Base-by-base conservation (phyloP, 495 filamentous ascomycete genomes). In the Pyronema domesticum region DNA sequence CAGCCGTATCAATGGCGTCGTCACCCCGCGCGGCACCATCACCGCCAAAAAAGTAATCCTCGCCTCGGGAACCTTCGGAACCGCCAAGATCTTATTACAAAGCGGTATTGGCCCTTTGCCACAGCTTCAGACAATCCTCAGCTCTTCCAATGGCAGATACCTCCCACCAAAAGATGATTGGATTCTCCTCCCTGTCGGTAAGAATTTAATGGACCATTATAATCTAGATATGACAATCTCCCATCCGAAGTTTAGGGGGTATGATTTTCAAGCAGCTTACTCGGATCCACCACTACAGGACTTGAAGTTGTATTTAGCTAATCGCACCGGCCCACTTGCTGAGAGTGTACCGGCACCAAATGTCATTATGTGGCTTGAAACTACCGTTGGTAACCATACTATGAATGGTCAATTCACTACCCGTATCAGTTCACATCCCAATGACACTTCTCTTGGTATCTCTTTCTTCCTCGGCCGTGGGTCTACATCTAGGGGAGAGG, bases 121-220 rank as follows among this genome's bases (percentile, higher is more conserved):
- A 56, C 75, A 80, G 68, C 75, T 83, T n/a, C 67, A 71, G 46
- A 58, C 76, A 7, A 75, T 80, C 37, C 70, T 74, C 55, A 63
- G 65, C 51, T 75, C 73, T 4, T 67, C 69, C 34, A 72, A 76
- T 49, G 75, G 78, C 18, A 65, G 74, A 6, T 70, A 65, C 17
- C 71, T 80, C 70, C 72, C 77, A 55, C 65, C 54, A 1, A 17
- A 36, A 46, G 60, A 65, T 2, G 61, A 76, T 14, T 86, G 82
- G 82, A 82, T 88, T 62, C 70, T 78, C 57, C 72, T 85, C n/a
- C 83, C 83, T 19, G 82, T 88, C 14, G 83, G 83, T 30, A 73
- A 81, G 59, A 85, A 83, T 62, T 65, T 86, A 37, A 76, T 79
- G 57, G 83, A 87, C 63, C 82, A 88, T 65, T 71, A 77, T 54